Evolutionary conservation across 139 green algal species (phyloP), one percentile per base, ranked within the genome.

Genomic region (Limnomonas spitsbergensis): DNA sequence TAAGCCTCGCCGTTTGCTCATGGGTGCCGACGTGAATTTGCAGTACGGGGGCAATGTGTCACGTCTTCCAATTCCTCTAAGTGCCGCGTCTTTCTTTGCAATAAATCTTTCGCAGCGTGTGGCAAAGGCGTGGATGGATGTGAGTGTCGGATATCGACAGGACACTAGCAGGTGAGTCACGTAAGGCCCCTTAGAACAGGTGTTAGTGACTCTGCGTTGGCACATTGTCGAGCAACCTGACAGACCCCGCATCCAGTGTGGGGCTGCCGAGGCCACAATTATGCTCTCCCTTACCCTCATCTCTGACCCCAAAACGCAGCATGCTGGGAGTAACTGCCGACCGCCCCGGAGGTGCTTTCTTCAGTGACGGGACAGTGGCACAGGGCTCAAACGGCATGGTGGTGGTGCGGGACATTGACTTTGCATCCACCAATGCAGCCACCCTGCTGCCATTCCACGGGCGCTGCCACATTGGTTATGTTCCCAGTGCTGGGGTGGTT

Each of bases 391-490:
- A 77, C 37, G 90, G 89, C 31, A 77, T 97, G 6, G 93, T 98
- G 1, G 29, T 97, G 1, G 93, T 98, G 34, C 84, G 92, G 1
- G 94, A 98, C 83, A 95, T 99, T 38, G 90, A 96, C 26, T 95
- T 98, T 74, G 91, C 93, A 2, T 91, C 89, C n/a, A 91, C 91
- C 0, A 72, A 24, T 20, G 79, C 90, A 75, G 71, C 80, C 32
- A 91, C 79, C 24, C 85, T 99, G 34, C 89, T 98, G 53, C 96
- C 96, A 1, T 98, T 99, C 81, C 89, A 95, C 73, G 93, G 97
- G 9, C 86, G 87, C 26, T 89, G 77, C 69, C 94, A 99, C 87
- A 89, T 99, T 6, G 95, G 87, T 0, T 99, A 99, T 79, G 80
- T 97, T 24, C 96, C 96, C 0, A 53, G 78, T 2, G 32, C 88